These are phyloP conservation scores for Ogataea hybrid DNA, from an alignment of 1,139 yeast genomes.

Conservation along the genomic window DNA sequence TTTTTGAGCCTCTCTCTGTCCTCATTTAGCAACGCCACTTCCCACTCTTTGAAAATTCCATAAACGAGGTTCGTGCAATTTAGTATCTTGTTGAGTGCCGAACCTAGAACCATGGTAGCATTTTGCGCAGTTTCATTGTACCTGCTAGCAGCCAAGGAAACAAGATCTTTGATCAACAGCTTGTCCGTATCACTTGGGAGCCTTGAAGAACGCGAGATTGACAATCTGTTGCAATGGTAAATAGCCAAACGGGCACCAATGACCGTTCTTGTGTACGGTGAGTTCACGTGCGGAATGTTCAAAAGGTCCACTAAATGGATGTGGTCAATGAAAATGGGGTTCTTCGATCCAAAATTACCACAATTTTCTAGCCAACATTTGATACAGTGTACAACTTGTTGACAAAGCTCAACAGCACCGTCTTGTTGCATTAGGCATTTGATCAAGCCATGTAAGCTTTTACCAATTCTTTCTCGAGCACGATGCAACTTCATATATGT, in stretches of 20 bases:
- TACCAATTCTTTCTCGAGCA: slow-evolving; percentile 62
- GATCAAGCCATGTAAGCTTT: slow-evolving; percentile 60
- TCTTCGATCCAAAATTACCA: slow-evolving; percentile 28
- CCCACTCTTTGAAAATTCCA: slow-evolving; percentile 49
- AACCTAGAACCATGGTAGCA: slow-evolving; percentile 69
- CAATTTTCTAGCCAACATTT: slow-evolving; percentile 66
- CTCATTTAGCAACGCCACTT: slow-evolving; percentile 49
- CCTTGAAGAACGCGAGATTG: slow-evolving; percentile 74
- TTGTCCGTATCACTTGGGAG: slow-evolving; percentile 69
- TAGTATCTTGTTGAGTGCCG: slow-evolving; percentile 69
- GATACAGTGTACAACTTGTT: slow-evolving; percentile 62
- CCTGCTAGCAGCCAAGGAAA: slow-evolving; percentile 63
- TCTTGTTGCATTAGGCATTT: slow-evolving; percentile 49
- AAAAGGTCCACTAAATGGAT: slow-evolving; percentile 39
- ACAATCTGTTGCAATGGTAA: slow-evolving; percentile 73
- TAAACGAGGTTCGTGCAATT: slow-evolving; percentile 63
- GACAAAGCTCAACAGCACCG: slow-evolving; percentile 69
- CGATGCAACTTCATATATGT: slow-evolving; percentile 61
- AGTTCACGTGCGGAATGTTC: slow-evolving; percentile 47
- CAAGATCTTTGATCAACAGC: slow-evolving; percentile 64
- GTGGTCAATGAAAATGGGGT: slow-evolving; percentile 28
- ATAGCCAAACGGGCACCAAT: slow-evolving; percentile 75
- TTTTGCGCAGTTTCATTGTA: slow-evolving; percentile 68
- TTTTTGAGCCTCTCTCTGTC: slow-evolving; percentile 65
- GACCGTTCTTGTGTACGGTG: slow-evolving; percentile 78